Evolutionary conservation across 352 stramenopile genomes (phyloP).

Genomic region (Globisporangium echinulatum): DNA sequence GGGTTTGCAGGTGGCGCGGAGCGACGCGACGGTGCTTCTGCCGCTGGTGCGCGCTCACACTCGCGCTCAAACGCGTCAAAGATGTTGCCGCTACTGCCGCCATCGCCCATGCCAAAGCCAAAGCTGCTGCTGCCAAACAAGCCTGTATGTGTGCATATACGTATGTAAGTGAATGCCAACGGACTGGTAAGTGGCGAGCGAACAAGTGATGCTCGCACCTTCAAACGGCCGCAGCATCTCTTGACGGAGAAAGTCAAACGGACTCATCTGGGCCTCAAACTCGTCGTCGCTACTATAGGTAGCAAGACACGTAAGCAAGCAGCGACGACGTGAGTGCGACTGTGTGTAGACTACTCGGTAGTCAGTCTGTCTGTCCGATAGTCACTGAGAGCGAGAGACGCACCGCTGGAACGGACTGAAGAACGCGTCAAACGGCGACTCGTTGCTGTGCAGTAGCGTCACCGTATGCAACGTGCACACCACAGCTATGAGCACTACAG

Average conservation of each 20-base stretch:
- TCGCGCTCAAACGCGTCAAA: constrained; percentile 65
- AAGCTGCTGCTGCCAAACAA: constrained; percentile 28
- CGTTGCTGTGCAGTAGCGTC: constrained; percentile 1
- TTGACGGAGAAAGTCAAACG: constrained; percentile 74
- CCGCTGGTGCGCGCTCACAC: constrained; percentile 44
- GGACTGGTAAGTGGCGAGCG: neutral
- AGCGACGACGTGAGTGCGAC: neutral
- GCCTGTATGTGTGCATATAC: constrained; percentile 15
- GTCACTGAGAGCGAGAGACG: neutral
- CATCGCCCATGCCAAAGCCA: constrained; percentile 10
- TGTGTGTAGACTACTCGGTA: too few relatives aligned
- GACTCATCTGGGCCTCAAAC: constrained; percentile 71
- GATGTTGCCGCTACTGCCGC: constrained; percentile 26
- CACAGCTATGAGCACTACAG: neutral
- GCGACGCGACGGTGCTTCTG: constrained; percentile 22
- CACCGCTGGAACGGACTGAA: constrained; percentile 41
- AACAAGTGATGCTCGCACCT: constrained; percentile 20
- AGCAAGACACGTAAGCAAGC: constrained; percentile 1
- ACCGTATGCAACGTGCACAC: too few relatives aligned
- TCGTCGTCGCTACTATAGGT: constrained; percentile 42
- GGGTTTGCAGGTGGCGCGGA: constrained; percentile 40
- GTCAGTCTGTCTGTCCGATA: neutral
- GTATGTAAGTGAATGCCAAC: too few relatives aligned
- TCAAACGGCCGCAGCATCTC: constrained; percentile 81
- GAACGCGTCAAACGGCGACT: constrained; percentile 30